These are phyloP conservation scores for Didymella glomerata DNA, from an alignment of 2,329 filamentous ascomycete genomes.

Conservation along the genomic window DNA sequence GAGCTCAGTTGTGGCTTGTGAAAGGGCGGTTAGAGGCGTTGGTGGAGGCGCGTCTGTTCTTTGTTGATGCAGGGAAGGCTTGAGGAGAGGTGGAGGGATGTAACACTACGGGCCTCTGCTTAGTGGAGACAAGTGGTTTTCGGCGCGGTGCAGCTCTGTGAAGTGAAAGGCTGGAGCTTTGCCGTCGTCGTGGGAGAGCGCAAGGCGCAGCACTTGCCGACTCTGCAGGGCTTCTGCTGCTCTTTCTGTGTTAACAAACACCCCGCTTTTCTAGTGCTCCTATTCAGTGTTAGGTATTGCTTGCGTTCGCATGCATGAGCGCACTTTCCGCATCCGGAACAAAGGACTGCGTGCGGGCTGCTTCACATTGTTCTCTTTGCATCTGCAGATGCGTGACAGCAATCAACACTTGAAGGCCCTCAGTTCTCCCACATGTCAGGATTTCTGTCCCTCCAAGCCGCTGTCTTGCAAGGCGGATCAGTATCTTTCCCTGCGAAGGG, in stretches of 20 bases:
- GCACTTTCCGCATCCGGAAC: slow-evolving; percentile 33
- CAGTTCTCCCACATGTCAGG: not conserved
- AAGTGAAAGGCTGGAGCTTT: not conserved
- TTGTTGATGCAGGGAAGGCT: not conserved
- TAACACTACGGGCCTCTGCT: not conserved
- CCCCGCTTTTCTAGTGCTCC: slow-evolving; percentile 3
- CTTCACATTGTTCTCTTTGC: not conserved
- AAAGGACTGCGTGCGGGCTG: slow-evolving; percentile 19
- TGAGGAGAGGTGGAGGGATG: not conserved
- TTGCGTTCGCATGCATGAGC: slow-evolving; percentile 7
- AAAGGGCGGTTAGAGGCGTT: not conserved
- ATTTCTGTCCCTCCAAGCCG: not conserved
- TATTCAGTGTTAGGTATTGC: not conserved
- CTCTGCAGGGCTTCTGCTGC: not conserved
- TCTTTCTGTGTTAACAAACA: not conserved
- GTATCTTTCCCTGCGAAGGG: slow-evolving; percentile 20
- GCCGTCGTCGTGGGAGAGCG: not conserved
- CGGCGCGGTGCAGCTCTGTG: not conserved
- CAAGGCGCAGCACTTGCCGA: not conserved
- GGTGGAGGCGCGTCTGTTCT: not conserved
- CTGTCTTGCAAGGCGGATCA: slow-evolving; percentile 6
- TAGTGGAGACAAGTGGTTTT: not conserved
- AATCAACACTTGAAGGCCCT: not conserved
- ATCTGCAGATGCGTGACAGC: not conserved
- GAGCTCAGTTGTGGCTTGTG: not conserved